Evolutionary conservation across 768 basidiomycete species (phyloP).

Genomic region (Lactifluus volemus): DNA sequence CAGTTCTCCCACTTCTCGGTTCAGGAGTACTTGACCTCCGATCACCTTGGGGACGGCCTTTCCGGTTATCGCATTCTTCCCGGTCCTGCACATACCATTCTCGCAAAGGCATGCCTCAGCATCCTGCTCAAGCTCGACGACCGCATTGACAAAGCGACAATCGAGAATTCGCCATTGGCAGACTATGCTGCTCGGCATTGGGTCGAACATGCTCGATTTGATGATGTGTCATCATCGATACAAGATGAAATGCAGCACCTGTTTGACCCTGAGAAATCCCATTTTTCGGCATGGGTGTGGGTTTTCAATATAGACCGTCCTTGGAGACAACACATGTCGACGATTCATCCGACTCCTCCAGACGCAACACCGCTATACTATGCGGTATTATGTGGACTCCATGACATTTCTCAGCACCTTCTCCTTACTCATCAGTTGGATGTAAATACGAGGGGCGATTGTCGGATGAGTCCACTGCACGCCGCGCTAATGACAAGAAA

Average conservation of each 20-base stretch:
- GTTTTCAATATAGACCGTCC: not conserved
- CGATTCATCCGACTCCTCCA: not conserved
- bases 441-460: not conserved
- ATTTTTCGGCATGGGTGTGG: too few species aligned
- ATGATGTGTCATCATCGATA: too few species aligned
- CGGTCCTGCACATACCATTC: not conserved
- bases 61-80: not conserved
- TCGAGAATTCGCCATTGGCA: too few species aligned
- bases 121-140: not conserved
- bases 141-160: too few species aligned
- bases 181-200: too few species aligned
- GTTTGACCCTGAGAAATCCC: too few species aligned
- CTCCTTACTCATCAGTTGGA: too few species aligned
- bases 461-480: not conserved
- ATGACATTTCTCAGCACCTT: too few species aligned
- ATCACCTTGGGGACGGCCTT: not conserved
- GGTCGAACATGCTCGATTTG: too few species aligned
- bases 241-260: too few species aligned
- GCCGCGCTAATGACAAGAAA: not conserved
- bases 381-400: too few species aligned
- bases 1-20: slow-evolving; percentile 5
- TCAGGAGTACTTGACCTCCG: slow-evolving; percentile 3
- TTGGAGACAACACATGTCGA: not conserved
- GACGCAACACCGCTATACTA: too few species aligned
- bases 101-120: not conserved